Percentiles rank a stretch among this genome's conserved stretches.
Evolutionary conservation across 2,329 filamentous ascomycete genomes (phyloP).

Genomic region (Colletotrichum magnum): DNA sequence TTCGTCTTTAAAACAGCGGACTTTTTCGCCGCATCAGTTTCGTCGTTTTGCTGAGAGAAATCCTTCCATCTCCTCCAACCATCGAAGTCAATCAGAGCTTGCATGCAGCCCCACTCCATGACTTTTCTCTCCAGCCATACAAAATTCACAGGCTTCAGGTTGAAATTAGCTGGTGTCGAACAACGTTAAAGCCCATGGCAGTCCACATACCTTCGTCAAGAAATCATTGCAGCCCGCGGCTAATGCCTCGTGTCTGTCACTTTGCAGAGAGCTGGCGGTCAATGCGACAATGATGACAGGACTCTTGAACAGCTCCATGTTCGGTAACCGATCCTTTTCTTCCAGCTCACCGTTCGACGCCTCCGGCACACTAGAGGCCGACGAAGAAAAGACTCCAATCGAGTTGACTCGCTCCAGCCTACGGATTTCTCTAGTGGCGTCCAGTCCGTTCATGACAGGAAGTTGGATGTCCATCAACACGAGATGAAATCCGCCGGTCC

Average conservation of each 20-base stretch:
- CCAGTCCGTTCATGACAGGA: conserved; percentile 94
- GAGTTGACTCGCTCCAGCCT: conserved; percentile 90
- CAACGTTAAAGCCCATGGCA: not conserved
- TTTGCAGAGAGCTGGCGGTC: conserved; percentile 94
- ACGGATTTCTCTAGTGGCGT: conserved; percentile 95
- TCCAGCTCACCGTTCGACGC: conserved; percentile 62
- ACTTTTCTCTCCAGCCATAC: conserved; percentile 98
- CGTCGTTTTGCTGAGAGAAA: conserved; percentile 68
- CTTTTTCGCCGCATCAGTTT: conserved; percentile 60
- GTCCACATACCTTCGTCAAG: conserved; percentile 84
- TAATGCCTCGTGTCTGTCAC: conserved; percentile 93
- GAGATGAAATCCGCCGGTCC: conserved; percentile 90
- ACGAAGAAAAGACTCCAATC: conserved; percentile 90
- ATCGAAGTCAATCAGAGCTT: conserved; percentile 97
- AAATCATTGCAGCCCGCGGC: conserved; percentile 99
- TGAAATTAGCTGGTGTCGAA: conserved; percentile 37
- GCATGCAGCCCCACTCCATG: conserved; percentile 99
- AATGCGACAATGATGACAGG: conserved; percentile 98
- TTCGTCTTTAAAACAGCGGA: conserved; percentile 54
- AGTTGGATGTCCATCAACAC: conserved; percentile 99
- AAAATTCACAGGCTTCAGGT: conserved; percentile 88
- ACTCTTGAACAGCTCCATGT: conserved; percentile 86
- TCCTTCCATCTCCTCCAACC: conserved; percentile 99
- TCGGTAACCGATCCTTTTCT: conserved; percentile 78
- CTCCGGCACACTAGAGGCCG: conserved; percentile 61